These are phyloP conservation scores for Andrographis paniculata DNA, from an alignment of 305 asterid species.

Conservation along the genomic window DNA sequence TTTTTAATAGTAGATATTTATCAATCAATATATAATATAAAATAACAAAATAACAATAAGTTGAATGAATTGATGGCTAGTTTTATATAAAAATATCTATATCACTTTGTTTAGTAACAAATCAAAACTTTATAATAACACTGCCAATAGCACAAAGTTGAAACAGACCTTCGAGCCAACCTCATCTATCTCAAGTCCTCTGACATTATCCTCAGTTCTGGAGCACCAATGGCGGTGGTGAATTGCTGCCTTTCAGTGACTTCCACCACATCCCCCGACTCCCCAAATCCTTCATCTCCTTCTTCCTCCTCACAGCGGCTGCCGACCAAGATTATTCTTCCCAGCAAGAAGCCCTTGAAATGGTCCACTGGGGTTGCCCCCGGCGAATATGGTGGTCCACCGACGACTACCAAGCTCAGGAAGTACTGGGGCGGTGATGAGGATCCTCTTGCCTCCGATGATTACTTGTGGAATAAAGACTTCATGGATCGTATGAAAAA, in stretches of 20 bases:
- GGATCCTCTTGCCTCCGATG: conserved; percentile 83
- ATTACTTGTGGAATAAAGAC: conserved; percentile 81
- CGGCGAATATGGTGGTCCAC: conserved; percentile 85
- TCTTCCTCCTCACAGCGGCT: conserved; percentile 29
- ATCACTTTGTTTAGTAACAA: no score
- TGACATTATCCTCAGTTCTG: no score
- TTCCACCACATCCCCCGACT: conserved; percentile 46
- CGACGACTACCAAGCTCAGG: conserved; percentile 76
- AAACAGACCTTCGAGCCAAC: no score
- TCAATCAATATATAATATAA: no score
- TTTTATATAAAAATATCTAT: no score
- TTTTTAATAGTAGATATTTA: no score
- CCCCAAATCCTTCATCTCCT: conserved; percentile 44
- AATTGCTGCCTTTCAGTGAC: conserved; percentile 70
- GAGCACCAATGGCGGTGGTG: conserved; percentile 45
- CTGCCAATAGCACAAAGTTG: no score
- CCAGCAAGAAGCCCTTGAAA: conserved; percentile 66
- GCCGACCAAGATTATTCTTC: conserved; percentile 69
- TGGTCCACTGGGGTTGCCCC: conserved; percentile 89
- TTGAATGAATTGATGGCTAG: no score
- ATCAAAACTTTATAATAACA: no score
- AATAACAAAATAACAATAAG: no score
- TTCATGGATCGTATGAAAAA: conserved; percentile 81
- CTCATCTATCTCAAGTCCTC: no score
- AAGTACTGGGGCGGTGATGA: conserved; percentile 84